These are phyloP conservation scores for Pontederia paniculata DNA, from an alignment of 176 grass and related monocot species.

Conservation along the genomic window DNA sequence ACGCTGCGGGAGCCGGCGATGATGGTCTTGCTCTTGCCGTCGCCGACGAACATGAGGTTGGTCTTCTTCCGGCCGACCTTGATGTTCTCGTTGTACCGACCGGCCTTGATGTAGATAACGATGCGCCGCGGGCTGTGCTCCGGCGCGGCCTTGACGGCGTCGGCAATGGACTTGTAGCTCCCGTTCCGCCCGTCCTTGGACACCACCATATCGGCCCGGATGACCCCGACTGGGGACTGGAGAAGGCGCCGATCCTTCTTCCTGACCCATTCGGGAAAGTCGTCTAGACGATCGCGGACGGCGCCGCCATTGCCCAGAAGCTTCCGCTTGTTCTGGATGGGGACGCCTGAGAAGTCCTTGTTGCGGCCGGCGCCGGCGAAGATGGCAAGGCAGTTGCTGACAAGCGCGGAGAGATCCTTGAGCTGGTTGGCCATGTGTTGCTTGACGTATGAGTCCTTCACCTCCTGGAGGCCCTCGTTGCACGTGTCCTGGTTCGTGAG, in stretches of 20 bases:
- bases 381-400: slow-evolving; percentile 61
- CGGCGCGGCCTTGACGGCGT: slow-evolving; percentile 39
- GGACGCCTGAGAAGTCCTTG: slow-evolving; percentile 24
- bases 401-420: slow-evolving; percentile 29
- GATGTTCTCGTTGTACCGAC: slow-evolving; percentile 50
- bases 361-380: slow-evolving; percentile 21
- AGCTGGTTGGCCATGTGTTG: slow-evolving; percentile 24
- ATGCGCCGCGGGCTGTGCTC: slow-evolving; percentile 30
- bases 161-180: slow-evolving; percentile 23
- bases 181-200: slow-evolving; percentile 32
- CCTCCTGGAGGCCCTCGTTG: slow-evolving; percentile 29
- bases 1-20: slow-evolving; percentile 28
- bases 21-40: slow-evolving; percentile 37
- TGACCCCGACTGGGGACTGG: slow-evolving; percentile 9
- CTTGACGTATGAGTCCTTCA: slow-evolving; percentile 15
- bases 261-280: slow-evolving; percentile 42
- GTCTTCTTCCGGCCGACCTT: slow-evolving; percentile 51
- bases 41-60: slow-evolving; percentile 57
- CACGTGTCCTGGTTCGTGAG: slow-evolving; percentile 60
- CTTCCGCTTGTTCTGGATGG: slow-evolving; percentile 28
- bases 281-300: background rate
- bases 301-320: slow-evolving; percentile 13
- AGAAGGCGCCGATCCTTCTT: slow-evolving; percentile 33
- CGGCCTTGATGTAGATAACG: slow-evolving; percentile 50
- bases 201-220: slow-evolving; percentile 50